phyloP scores from a whole-genome alignment of 169 alveolate species.

The Eimeria nieschulzi region DNA sequence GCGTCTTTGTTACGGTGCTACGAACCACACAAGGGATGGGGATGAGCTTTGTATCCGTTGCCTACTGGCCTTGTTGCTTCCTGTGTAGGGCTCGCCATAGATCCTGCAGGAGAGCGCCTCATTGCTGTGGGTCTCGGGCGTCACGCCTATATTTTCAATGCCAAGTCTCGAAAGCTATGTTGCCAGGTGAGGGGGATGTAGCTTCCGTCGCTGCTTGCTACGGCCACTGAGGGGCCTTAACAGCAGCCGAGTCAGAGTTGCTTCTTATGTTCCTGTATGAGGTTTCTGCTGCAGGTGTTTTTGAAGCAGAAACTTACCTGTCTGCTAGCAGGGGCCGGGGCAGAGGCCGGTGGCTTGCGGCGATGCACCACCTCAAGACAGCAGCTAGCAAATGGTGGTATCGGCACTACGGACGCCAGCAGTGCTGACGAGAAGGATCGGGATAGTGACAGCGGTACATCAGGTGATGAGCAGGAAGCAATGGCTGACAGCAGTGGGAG shows the following conservation, averaged over 20 bases:
- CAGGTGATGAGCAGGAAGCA: neutral
- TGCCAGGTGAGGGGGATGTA: slow-evolving; percentile 5
- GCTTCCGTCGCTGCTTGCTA: neutral
- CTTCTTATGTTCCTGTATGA: neutral
- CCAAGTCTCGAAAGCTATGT: slow-evolving; percentile 54
- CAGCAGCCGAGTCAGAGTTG: neutral
- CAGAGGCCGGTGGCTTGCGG: slow-evolving; percentile 23
- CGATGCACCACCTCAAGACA: neutral
- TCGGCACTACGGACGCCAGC: neutral
- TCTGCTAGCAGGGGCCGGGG: slow-evolving; percentile 36
- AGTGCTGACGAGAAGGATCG: neutral
- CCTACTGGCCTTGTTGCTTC: neutral
- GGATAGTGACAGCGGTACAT: neutral
- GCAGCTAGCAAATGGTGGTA: neutral
- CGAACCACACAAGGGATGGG: neutral
- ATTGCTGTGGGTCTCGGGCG: slow-evolving; percentile 72
- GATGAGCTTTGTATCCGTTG: neutral
- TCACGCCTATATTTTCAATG: slow-evolving; percentile 43
- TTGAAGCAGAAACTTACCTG: slow-evolving; percentile 67
- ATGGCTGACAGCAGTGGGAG: no score
- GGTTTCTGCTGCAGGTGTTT: slow-evolving; percentile 54
- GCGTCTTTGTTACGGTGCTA: neutral
- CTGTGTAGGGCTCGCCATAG: slow-evolving; percentile 26
- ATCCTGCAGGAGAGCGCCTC: slow-evolving; percentile 32
- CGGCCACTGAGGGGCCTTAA: neutral